Base-by-base conservation (phyloP, 1,284 basidiomycete genomes). In the Anthracocystis setariae region DNA sequence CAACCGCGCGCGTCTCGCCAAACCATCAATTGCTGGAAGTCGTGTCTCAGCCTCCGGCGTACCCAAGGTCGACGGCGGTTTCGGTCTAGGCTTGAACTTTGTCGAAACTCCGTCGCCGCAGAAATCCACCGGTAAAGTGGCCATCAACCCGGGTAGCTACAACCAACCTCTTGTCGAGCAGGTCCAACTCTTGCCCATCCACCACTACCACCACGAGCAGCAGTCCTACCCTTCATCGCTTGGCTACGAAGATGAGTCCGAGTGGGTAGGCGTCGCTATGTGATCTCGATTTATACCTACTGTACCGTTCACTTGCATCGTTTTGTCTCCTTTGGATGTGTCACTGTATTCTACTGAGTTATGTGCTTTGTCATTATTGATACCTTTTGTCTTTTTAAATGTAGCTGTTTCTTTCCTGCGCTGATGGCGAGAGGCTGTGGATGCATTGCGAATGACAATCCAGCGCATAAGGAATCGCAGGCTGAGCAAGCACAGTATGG, bases 61-160 rank as follows among this genome's bases (percentile, higher is more conserved):
- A 1, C 62, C 68, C 20, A 64, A 64, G 29, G 42, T 48, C 1
- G 57, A 62, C 27, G 60, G 59, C 35, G 68, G 68, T 0, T 62
- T 74, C 37, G 72, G 72, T 5, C 37, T 72, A 3, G 72, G 72
- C 3, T 64, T 74, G 45, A 59, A 74, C 46, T 74, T 74, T 68
- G 62, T 43, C 48, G 61, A 72, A 43, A 55, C 64, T 17, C 63
- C 59, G 17, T 67, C 69, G 23, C 68, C 68, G 12, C 64, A 67
- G 40, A 10, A 57, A 8, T 48, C 38, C 18, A 42, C 49, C 17
- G 44, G 64, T 20, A 67, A 67, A 37, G 64, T 53, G 9, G 53
- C 64, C 17, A 61, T 61, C 23, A 21, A 57, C 3, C 42, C 64
- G 0, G 49, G 45, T 18, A 61, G 64, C 51, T 67, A 67, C 39